phyloP scores from a whole-genome alignment of 305 asterid species.

The Fraxinus latifolia region DNA sequence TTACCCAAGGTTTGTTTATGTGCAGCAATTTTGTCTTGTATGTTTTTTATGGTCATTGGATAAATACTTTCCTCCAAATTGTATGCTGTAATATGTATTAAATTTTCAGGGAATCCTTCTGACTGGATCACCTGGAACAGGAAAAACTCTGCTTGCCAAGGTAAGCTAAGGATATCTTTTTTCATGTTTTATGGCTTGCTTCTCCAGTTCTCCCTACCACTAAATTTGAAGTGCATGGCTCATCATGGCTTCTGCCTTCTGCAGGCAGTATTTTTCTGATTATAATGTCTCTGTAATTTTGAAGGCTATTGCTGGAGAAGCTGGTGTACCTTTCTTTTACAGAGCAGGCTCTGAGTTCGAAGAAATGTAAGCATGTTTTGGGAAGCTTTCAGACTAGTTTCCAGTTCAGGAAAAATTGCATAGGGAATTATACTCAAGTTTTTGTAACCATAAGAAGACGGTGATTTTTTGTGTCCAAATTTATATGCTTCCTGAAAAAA shows the following conservation, averaged over 20 bases:
- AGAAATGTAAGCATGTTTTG: constrained; percentile 68
- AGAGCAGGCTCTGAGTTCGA: constrained; percentile 97
- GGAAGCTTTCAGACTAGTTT: constrained; percentile 5
- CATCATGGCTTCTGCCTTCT: neutral
- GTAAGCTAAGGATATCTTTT: constrained; percentile 34
- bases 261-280: constrained; percentile 16
- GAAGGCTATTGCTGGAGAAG: constrained; percentile 99
- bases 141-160: constrained; percentile 95
- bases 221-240: neutral
- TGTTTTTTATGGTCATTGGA: neutral
- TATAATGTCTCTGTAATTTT: constrained; percentile 32
- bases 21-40: neutral
- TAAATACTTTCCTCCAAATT: constrained; percentile 10
- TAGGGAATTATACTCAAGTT: neutral
- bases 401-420: neutral
- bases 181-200: neutral
- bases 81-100: constrained; percentile 20
- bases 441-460: neutral
- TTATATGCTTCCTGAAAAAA: neutral
- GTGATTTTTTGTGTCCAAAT: neutral
- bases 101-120: constrained; percentile 83
- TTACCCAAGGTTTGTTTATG: constrained; percentile 77
- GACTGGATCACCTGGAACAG: constrained; percentile 99
- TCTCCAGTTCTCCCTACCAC: neutral
- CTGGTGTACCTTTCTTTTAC: constrained; percentile 96